These are phyloP conservation scores for Chamaecyparis obtusa DNA, from an alignment of 75 land plant species.

Conservation along the genomic window DNA sequence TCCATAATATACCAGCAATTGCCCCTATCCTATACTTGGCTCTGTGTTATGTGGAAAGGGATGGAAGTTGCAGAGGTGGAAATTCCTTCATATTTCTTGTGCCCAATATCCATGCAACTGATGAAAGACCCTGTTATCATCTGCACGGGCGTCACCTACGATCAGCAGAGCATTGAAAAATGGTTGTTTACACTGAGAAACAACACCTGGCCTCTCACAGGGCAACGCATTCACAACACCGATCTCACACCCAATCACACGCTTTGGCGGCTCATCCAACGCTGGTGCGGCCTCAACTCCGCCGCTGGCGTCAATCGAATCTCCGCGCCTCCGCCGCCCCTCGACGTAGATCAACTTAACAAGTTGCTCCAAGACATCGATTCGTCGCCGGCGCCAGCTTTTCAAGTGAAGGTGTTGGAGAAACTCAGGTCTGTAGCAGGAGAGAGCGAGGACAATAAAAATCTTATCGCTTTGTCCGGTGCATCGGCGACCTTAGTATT, in stretches of 20 bases:
- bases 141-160: conserved; percentile 63
- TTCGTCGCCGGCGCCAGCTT: neutral
- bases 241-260: conserved; percentile 69
- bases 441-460: conserved; percentile 50
- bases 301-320: conserved; percentile 34
- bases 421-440: conserved; percentile 35
- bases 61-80: conserved; percentile 14
- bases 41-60: neutral
- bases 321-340: conserved; percentile 49
- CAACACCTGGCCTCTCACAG: conserved; percentile 45
- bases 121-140: conserved; percentile 65
- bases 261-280: conserved; percentile 54
- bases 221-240: conserved; percentile 21
- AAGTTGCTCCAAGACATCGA: neutral
- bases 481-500: conserved; percentile 20
- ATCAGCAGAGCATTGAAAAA: conserved; percentile 55
- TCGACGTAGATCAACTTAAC: conserved; percentile 19
- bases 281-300: conserved; percentile 37
- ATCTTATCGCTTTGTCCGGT: conserved; percentile 36
- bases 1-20: neutral
- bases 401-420: conserved; percentile 16
- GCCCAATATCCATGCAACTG: conserved; percentile 56
- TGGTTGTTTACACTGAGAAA: conserved; percentile 37
- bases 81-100: conserved; percentile 46
- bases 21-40: neutral